These are phyloP conservation scores for Pyrenophora graminea DNA, from an alignment of 2,329 filamentous ascomycete genomes.

Conservation along the genomic window DNA sequence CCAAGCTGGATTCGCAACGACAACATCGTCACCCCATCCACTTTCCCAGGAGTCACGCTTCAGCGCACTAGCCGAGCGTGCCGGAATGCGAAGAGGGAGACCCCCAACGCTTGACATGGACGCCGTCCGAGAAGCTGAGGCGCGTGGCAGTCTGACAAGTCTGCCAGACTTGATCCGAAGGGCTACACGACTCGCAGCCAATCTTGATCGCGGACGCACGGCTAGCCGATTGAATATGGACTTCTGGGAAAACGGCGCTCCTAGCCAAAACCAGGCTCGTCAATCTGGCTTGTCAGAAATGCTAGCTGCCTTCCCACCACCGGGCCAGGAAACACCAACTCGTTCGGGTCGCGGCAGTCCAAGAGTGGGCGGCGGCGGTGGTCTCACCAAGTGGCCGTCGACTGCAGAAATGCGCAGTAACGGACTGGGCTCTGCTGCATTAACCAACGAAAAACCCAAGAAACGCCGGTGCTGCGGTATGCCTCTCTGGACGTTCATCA, in stretches of 20 bases:
- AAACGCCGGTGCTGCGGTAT: slow-evolving; percentile 78
- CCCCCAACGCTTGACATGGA: slow-evolving; percentile 82
- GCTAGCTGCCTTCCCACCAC: slow-evolving; percentile 67
- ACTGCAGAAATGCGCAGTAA: slow-evolving; percentile 14
- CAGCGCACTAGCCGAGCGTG: slow-evolving; percentile 47
- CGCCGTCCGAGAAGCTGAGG: slow-evolving; percentile 78
- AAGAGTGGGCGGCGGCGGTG: slow-evolving; percentile 30
- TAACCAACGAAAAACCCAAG: slow-evolving; percentile 33
- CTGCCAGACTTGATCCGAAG: slow-evolving; percentile 87
- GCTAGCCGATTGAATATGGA: slow-evolving; percentile 61
- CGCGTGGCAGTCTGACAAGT: slow-evolving; percentile 87
- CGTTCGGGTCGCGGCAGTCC: slow-evolving; percentile 35
- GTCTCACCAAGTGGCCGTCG: slow-evolving; percentile 38
- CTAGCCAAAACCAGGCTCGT: slow-evolving; percentile 40
- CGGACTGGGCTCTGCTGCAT: slow-evolving; percentile 20
- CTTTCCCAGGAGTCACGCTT: slow-evolving; percentile 35
- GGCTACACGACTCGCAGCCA: slow-evolving; percentile 82
- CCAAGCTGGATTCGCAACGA: slow-evolving; percentile 24
- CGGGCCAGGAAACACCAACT: slow-evolving; percentile 53
- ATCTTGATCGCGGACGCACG: slow-evolving; percentile 80
- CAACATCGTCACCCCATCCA: slow-evolving; percentile 9
- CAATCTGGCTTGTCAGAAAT: slow-evolving; percentile 65
- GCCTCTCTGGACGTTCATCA: slow-evolving; percentile 75
- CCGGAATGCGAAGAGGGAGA: slow-evolving; percentile 43
- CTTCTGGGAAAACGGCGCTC: slow-evolving; percentile 50